phyloP scores from a whole-genome alignment of 2,329 filamentous ascomycete species.

The Cryphonectria nitschkei region DNA sequence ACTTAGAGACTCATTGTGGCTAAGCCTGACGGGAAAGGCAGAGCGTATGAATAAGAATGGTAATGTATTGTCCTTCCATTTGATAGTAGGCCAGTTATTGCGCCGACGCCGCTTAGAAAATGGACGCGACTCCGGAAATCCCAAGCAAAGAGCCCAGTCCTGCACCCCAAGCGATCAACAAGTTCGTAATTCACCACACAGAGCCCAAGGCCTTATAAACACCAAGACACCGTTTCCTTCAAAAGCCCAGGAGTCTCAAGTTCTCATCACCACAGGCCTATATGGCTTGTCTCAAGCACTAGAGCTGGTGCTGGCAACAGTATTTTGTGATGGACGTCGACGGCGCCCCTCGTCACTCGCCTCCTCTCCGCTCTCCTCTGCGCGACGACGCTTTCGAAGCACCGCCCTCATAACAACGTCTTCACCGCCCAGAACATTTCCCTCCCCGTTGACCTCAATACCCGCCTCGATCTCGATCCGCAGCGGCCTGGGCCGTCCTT shows the following conservation, averaged over 20 bases:
- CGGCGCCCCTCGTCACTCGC: neutral
- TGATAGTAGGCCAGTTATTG: neutral
- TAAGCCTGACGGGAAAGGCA: neutral
- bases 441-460: constrained; percentile 47
- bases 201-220: neutral
- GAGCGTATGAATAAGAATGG: neutral
- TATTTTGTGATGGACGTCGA: constrained; percentile 12
- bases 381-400: constrained; percentile 19
- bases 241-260: neutral
- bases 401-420: constrained; percentile 19
- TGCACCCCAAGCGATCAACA: neutral
- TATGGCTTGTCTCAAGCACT: constrained; percentile 12
- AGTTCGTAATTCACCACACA: neutral
- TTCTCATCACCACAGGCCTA: neutral
- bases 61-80: neutral
- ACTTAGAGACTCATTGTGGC: too few species aligned
- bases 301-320: neutral
- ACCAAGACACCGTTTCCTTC: neutral
- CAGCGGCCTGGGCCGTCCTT: constrained; percentile 47
- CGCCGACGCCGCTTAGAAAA: neutral
- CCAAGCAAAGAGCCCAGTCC: neutral
- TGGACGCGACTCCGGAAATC: neutral
- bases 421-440: constrained; percentile 48
- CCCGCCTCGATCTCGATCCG: constrained; percentile 50
- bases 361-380: neutral